Evolutionary conservation across 192 early-diverging fungal species (phyloP), one percentile per base, ranked within the genome.

Genomic region (Coemansia sp.): DNA sequence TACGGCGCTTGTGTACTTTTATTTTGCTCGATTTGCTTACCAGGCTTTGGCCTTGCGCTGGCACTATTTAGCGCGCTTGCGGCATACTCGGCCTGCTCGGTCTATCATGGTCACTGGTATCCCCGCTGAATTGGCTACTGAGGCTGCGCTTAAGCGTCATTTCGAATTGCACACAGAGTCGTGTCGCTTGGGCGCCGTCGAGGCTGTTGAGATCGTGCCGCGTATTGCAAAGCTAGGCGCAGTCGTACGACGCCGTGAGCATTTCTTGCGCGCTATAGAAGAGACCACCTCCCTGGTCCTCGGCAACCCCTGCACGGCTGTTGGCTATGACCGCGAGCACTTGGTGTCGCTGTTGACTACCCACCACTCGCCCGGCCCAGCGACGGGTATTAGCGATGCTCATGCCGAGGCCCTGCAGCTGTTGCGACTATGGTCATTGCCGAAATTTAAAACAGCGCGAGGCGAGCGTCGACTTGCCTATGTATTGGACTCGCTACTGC

Each of bases 51-150:
- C 84, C 3, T 59, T 85, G 40, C 73, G 84, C 15, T 85, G 84
- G 84, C 84, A 85, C 59, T 85, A 79, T 43, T 41, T 85, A 32
- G 32, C 79, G 53, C 73, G 77, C 2, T 71, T 77, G 44, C 73
- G 76, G 29, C 73, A 75, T n/a, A 78, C 84, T 13, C 53, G 81
- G 37, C 80, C 76, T 10, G 72, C 89, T 3, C 84, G 89, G 22
- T 88, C 89, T 7, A 81, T 93, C 29, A 86, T 92, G 84, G 86
- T 93, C 4, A 86, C 86, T 9, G 87, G 86, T 7, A 78, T 91
- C 32, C 92, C 92, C 9, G 50, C 69, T 0, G 73, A 85, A 15
- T 70, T 92, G 24, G 87, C 88, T 34, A 40, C 62, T 11, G 79
- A 82, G 68, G 60, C 49, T 3, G 64, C 40, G n/a, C 76, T 93